Conservation (phyloP, 805 yeast species). For the Wickerhamiella parazyma region DNA sequence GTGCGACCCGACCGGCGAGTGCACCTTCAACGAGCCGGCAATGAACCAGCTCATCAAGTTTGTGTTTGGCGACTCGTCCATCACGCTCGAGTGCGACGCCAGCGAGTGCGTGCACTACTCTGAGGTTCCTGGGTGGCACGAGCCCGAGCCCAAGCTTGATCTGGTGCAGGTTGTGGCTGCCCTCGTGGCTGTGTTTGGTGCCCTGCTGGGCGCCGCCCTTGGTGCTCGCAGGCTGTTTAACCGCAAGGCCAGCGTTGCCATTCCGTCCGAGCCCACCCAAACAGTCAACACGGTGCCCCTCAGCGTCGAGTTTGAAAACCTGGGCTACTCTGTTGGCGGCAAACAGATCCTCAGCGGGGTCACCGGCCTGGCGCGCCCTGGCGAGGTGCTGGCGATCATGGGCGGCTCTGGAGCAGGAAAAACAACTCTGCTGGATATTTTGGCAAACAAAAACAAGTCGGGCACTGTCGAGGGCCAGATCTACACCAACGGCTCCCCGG, state of each 20-base stretch:
- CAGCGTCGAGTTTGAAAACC: conserved; percentile 58
- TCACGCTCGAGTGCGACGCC: conserved; percentile 64
- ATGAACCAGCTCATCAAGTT: conserved; percentile 84
- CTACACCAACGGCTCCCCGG: conserved; percentile 51
- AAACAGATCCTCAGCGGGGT: conserved; percentile 44
- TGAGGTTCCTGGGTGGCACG: conserved; percentile 79
- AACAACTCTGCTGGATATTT: conserved; percentile 79
- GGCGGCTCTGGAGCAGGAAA: conserved; percentile 99
- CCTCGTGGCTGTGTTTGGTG: conserved; percentile 16
- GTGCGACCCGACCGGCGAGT: conserved; percentile 52
- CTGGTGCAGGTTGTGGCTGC: conserved; percentile 16
- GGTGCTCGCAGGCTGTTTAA: conserved; percentile 8
- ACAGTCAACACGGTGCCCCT: conserved; percentile 37
- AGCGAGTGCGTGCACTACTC: conserved; percentile 90
- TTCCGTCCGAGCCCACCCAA: conserved; percentile 8
- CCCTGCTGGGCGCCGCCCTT: conserved; percentile 11
- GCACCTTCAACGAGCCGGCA: conserved; percentile 84
- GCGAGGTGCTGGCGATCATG: conserved; percentile 89
- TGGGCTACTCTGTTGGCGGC: conserved; percentile 47
- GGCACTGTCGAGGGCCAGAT: conserved; percentile 59
- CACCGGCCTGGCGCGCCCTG: conserved; percentile 69
- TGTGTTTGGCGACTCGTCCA: conserved; percentile 90
- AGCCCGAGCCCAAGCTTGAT: conserved; percentile 37
- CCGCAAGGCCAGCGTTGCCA: conserved; percentile 1
- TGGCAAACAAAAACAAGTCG: conserved; percentile 75